Evolutionary conservation across 2,329 filamentous ascomycete species (phyloP).

Genomic region (Golovinomyces cichoracearum): DNA sequence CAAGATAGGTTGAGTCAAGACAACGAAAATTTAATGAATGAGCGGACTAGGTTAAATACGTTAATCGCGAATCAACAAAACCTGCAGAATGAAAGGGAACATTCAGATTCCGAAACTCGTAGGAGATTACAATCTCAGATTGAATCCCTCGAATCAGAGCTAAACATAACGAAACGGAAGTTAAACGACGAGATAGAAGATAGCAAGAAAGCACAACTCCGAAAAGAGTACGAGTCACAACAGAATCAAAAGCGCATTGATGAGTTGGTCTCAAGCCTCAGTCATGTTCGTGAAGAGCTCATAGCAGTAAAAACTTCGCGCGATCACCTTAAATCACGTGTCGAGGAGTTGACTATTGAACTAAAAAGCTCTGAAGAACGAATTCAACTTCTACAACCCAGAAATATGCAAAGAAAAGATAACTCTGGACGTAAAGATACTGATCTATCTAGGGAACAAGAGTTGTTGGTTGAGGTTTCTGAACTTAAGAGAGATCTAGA

Average conservation of each 20-base stretch:
- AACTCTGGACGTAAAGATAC: conserved; percentile 17
- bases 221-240: conserved; percentile 73
- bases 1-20: conserved; percentile 71
- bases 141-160: conserved; percentile 54
- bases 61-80: conserved; percentile 66
- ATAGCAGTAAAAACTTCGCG: conserved; percentile 63
- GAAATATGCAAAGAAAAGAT: conserved; percentile 37
- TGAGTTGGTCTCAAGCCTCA: conserved; percentile 56
- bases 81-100: conserved; percentile 73
- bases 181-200: conserved; percentile 64
- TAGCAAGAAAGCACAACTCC: conserved; percentile 51
- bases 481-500: conserved; percentile 75
- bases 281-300: conserved; percentile 63
- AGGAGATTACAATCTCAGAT: conserved; percentile 55
- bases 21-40: conserved; percentile 60
- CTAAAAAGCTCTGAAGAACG: conserved; percentile 75
- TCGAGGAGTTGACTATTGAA: conserved; percentile 72
- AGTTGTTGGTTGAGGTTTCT: conserved; percentile 57
- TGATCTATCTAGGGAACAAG: conserved; percentile 43
- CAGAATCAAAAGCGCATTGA: conserved; percentile 81
- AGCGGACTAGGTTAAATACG: conserved; percentile 60
- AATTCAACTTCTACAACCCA: conserved; percentile 54
- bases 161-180: conserved; percentile 56
- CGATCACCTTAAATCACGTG: conserved; percentile 68
- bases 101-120: conserved; percentile 55